A percentile compares a stretch with the other conserved stretches of the same genome.
Evolutionary conservation across 2,329 filamentous ascomycete species (phyloP).

Genomic region (Dichotomopilus funicola): DNA sequence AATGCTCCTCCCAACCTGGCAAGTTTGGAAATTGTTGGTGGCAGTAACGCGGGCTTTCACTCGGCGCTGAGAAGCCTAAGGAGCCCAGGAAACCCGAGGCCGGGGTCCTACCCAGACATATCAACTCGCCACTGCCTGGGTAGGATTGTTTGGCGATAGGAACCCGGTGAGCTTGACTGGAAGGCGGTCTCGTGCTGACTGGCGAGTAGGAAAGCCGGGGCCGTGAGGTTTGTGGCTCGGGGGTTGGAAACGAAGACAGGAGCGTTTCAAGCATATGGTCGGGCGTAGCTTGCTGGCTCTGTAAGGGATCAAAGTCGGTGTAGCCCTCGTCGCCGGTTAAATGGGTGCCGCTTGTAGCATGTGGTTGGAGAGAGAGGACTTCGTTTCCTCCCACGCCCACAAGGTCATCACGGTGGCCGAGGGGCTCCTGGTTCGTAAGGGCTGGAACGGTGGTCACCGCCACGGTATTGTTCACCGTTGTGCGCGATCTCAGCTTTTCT

Average conservation of each 20-base stretch:
- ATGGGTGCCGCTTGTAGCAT: not conserved
- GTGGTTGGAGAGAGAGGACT: not conserved
- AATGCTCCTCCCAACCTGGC: too few relatives aligned
- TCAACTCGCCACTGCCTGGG: too few relatives aligned
- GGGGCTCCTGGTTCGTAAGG: too few relatives aligned
- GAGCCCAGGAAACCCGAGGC: too few relatives aligned
- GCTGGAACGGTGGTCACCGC: too few relatives aligned
- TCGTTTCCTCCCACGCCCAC: constrained; percentile 8
- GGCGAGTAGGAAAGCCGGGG: not conserved
- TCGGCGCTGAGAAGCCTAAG: too few relatives aligned
- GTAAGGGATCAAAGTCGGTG: not conserved
- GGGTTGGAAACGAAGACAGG: not conserved
- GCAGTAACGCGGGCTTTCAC: too few relatives aligned
- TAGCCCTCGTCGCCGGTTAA: not conserved
- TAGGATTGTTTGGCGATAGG: constrained; percentile 7
- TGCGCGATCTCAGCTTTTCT: not conserved
- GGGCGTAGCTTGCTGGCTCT: not conserved
- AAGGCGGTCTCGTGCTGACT: too few relatives aligned
- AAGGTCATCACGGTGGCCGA: constrained; percentile 8
- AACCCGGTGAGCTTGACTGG: too few relatives aligned
- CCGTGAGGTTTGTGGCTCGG: too few relatives aligned
- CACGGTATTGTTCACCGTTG: not conserved
- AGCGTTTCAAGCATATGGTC: not conserved
- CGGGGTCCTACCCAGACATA: too few relatives aligned
- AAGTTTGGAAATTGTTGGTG: too few relatives aligned